phyloP scores from a whole-genome alignment of 257 asterid species.

The Ligustrum vulgare region DNA sequence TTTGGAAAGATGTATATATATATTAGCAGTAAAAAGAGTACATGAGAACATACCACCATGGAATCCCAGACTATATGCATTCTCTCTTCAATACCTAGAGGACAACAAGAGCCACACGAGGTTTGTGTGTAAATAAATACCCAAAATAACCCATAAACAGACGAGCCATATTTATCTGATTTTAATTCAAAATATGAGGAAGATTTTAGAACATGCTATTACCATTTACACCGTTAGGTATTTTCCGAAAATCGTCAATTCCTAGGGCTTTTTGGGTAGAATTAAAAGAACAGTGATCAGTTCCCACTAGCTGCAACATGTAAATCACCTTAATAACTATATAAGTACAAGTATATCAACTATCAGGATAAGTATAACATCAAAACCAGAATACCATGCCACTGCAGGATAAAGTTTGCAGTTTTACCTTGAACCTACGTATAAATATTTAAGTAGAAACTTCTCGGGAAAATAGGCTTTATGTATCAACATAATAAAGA shows the following conservation, averaged over 20 bases:
- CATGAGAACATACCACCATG: constrained; percentile 77
- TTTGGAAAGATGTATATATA: not conserved
- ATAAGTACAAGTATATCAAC: not conserved
- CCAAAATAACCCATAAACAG: not conserved
- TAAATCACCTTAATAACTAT: constrained; percentile 17
- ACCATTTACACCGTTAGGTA: constrained; percentile 99
- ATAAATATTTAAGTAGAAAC: not conserved
- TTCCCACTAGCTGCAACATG: constrained; percentile 85
- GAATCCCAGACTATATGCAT: constrained; percentile 97
- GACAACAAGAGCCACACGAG: constrained; percentile 5
- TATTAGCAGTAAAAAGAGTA: constrained; percentile 6
- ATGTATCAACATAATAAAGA: not conserved
- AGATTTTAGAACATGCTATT: constrained; percentile 20
- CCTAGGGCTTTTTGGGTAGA: constrained; percentile 87
- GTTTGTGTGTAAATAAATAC: constrained; percentile 5
- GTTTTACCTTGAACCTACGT: not conserved
- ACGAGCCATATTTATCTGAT: not conserved
- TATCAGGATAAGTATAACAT: not conserved
- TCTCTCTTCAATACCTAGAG: constrained; percentile 90
- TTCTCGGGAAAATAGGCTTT: not conserved
- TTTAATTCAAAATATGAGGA: constrained; percentile 7
- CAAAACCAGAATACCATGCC: not conserved
- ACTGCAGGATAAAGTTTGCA: not conserved
- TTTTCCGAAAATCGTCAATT: constrained; percentile 83
- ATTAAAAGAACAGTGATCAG: constrained; percentile 95